Evolutionary conservation across 2,329 filamentous ascomycete species (phyloP), one percentile per base, ranked within the genome.

Genomic region (Cladophialophora yegresii): DNA sequence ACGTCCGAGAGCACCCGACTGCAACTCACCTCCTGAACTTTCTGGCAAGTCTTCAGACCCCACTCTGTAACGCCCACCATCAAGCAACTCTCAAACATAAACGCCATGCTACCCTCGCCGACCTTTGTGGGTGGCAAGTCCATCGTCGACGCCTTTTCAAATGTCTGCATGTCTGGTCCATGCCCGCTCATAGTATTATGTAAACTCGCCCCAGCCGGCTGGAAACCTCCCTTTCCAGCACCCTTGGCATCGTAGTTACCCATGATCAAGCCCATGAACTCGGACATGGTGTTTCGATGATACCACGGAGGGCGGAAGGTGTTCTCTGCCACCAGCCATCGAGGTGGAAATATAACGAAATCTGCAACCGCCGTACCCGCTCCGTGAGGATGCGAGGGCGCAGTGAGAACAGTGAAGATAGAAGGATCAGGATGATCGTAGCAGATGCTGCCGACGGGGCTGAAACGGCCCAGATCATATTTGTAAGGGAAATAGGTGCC

Each of bases 401-500:
- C 85, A 0, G 86, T 85, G 20, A 88, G 77, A 2, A 88, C 86
- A 32, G 85, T 92, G 77, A 89, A 93, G 75, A 93, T 92, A 67
- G 84, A 87, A 0, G 90, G 90, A 73, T 93, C 90, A 0, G 89
- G 89, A 73, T 93, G 90, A 75, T 93, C 90, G 72, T 85, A 91
- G 7, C 86, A 89, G 69, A 91, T 86, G 61, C 83, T 86, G 22
- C 89, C 90, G 51, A 93, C 87, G 50, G 85, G 86, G 77, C 88
- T 89, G 81, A 92, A 93, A 33, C 89, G 85, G 28, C 87, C 88
- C 0, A 93, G 82, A 71, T 92, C 90, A 78, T 93, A 93, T 77
- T 93, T 93, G 83, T 87, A 91, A 0, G 90, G 90, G 66, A 89
- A 89, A 77, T 92, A 92, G 67, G 86, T 89, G 51, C 90, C 90